Evolutionary conservation across 2,329 filamentous ascomycete species (phyloP), one percentile per base, ranked within the genome.

Genomic region (Aspergillus sp.): DNA sequence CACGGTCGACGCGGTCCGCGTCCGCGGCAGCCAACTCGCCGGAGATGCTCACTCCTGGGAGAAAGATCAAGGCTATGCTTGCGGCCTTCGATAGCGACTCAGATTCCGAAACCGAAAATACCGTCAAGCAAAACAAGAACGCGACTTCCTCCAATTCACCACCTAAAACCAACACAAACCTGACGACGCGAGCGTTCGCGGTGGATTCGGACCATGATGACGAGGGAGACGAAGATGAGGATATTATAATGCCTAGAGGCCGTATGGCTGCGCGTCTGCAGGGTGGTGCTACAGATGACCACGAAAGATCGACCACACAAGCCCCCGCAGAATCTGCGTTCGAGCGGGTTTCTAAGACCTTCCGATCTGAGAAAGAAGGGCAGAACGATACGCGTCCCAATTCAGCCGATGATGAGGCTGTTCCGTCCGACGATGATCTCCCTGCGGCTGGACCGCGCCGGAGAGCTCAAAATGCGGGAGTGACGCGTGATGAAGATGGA

Each of bases 201-300:
- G 51, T 55, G 22, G 54, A 62, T 33, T 46, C 50, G 4, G 58
- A 59, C 7, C 55, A 61, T 17, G 70, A 68, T 24, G 70, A 72
- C 8, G 45, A 54, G 3, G 68, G 64, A 4, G 70, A 76, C 3
- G 71, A 75, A 2, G 78, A 81, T n/a, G 80, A 81, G n/a, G 78
- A 81, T 34, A 78, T 74, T 30, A 75, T 82, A 48, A 73, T 81
- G 45, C 88, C 88, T 0, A 81, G 82, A 54, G 87, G 88, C 22
- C 82, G 83, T 52, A 78, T 90, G 64, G 87, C 87, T 12, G 81
- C 87, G 15, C 80, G 85, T 51, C 86, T 91, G 81, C 81, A 83
- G 60, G 81, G 69, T 24, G 58, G 64, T 30, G 59, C 64, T 12
- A 64, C 69, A 30, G 65, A 68, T 39, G 65, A 70, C 11, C 39